Conservation (phyloP, 352 stramenopile genomes). For the Achlya hypogyna region DNA sequence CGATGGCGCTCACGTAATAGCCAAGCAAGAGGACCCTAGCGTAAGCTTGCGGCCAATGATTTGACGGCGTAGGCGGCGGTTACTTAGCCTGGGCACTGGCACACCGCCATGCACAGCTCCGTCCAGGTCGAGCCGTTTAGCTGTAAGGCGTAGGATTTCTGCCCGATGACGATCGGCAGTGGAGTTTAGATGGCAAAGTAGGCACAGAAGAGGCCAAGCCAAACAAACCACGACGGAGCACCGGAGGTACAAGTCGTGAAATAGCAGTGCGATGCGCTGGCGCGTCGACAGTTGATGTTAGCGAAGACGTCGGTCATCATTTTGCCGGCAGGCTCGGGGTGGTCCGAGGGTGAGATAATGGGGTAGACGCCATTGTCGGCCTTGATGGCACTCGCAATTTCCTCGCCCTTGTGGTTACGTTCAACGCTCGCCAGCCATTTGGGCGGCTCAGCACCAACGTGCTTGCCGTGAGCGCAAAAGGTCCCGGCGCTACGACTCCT, state of each 20-base stretch:
- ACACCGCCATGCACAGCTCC: neutral
- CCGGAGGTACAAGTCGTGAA: constrained; percentile 21
- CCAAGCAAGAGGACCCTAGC: constrained; percentile 12
- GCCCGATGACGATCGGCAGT: constrained; percentile 14
- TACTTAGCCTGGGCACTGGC: constrained; percentile 17
- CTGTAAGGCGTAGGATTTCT: constrained; percentile 5
- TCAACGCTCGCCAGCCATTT: constrained; percentile 33
- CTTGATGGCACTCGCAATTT: constrained; percentile 27
- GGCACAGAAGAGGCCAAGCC: constrained; percentile 22
- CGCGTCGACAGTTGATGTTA: constrained; percentile 6
- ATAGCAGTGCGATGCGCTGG: constrained; percentile 19
- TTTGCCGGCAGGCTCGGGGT: neutral
- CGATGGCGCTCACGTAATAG: constrained; percentile 3
- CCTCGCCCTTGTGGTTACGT: constrained; percentile 26
- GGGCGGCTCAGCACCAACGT: constrained; percentile 31
- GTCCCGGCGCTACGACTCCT: constrained; percentile 28
- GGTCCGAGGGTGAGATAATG: neutral
- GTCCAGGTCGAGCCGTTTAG: constrained; percentile 16
- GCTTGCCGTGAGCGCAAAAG: constrained; percentile 24
- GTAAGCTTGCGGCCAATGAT: constrained; percentile 19
- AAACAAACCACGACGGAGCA: constrained; percentile 24
- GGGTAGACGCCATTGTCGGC: constrained; percentile 10
- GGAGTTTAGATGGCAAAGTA: constrained; percentile 25
- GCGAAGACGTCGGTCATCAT: constrained; percentile 9
- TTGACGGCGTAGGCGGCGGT: constrained; percentile 13